A percentile compares a stretch with the other conserved stretches of the same genome.
phyloP scores from a whole-genome alignment of 768 basidiomycete species.

The Tylopilus sp. region DNA sequence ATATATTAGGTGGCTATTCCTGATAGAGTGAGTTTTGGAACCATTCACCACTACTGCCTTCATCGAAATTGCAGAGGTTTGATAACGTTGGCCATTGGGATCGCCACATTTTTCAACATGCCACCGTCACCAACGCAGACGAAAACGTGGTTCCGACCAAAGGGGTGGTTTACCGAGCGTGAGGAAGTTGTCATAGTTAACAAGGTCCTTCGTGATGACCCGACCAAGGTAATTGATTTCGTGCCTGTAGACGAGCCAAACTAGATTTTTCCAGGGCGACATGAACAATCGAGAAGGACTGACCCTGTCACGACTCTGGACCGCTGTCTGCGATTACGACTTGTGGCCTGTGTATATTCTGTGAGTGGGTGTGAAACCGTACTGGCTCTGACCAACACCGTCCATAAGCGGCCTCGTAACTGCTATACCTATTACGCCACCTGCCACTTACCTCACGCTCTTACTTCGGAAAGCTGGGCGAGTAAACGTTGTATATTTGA shows the following conservation, averaged over 20 bases:
- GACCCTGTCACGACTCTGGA: slow-evolving; percentile 46
- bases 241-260: neutral
- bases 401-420: slow-evolving; percentile 48
- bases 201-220: slow-evolving; percentile 61
- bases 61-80: slow-evolving; percentile 11
- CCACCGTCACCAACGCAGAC: slow-evolving; percentile 62
- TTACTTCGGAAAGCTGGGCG: slow-evolving; percentile 53
- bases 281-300: slow-evolving; percentile 72
- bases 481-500: neutral
- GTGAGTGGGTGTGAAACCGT: slow-evolving; percentile 8
- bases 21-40: slow-evolving; percentile 30
- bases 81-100: slow-evolving; percentile 51
- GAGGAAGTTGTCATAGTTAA: slow-evolving; percentile 61
- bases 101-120: slow-evolving; percentile 55
- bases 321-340: slow-evolving; percentile 56
- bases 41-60: neutral
- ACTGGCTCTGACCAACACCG: neutral
- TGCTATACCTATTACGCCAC: slow-evolving; percentile 46
- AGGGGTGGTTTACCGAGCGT: slow-evolving; percentile 61
- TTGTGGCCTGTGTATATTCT: slow-evolving; percentile 65
- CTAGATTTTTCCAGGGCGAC: slow-evolving; percentile 29
- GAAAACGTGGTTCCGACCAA: slow-evolving; percentile 52
- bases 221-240: slow-evolving; percentile 41
- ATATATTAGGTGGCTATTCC: slow-evolving; percentile 33
- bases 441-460: slow-evolving; percentile 55